Conservation (phyloP, 2,329 filamentous ascomycete genomes). For the Monilinia vaccinii-corymbosi region DNA sequence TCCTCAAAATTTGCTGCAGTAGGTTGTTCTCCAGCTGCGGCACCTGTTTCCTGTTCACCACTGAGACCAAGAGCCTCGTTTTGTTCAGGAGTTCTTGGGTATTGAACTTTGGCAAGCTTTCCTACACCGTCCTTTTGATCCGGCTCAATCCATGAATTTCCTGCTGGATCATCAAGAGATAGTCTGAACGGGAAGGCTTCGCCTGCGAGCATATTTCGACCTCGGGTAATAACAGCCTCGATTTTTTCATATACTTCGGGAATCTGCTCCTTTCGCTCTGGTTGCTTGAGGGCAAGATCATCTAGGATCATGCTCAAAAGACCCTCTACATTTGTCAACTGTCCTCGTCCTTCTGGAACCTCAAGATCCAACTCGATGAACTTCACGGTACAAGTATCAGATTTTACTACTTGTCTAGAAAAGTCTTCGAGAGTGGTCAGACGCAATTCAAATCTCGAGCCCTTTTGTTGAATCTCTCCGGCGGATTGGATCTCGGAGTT, state of each 20-base stretch:
- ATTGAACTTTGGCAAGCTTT: slow-evolving; percentile 85
- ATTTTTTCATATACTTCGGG: slow-evolving; percentile 76
- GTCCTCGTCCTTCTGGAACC: slow-evolving; percentile 81
- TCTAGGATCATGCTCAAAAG: slow-evolving; percentile 69
- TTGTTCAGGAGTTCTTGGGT: slow-evolving; percentile 71
- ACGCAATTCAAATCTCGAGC: slow-evolving; percentile 73
- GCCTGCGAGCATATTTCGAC: slow-evolving; percentile 69
- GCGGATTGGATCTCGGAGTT: slow-evolving; percentile 94
- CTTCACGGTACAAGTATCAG: slow-evolving; percentile 75
- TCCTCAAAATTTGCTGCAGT: slow-evolving; percentile 37
- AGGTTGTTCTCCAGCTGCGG: slow-evolving; percentile 35
- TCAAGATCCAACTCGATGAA: slow-evolving; percentile 90
- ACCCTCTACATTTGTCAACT: slow-evolving; percentile 90
- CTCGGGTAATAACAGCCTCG: slow-evolving; percentile 62
- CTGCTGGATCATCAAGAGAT: slow-evolving; percentile 80
- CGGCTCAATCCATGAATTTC: slow-evolving; percentile 95
- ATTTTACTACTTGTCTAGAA: slow-evolving; percentile 82
- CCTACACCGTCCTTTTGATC: slow-evolving; percentile 69
- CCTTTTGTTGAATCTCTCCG: slow-evolving; percentile 83
- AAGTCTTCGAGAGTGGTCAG: slow-evolving; percentile 67
- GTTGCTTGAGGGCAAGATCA: slow-evolving; percentile 74
- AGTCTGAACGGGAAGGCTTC: slow-evolving; percentile 80
- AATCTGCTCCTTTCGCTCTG: slow-evolving; percentile 65
- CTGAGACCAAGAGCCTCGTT: slow-evolving; percentile 78
- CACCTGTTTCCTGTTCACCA: slow-evolving; percentile 45